A percentile compares a stretch with the other conserved stretches of the same genome.
Evolutionary conservation across 768 basidiomycete species (phyloP).

Genomic region (Mycena chlorophos): DNA sequence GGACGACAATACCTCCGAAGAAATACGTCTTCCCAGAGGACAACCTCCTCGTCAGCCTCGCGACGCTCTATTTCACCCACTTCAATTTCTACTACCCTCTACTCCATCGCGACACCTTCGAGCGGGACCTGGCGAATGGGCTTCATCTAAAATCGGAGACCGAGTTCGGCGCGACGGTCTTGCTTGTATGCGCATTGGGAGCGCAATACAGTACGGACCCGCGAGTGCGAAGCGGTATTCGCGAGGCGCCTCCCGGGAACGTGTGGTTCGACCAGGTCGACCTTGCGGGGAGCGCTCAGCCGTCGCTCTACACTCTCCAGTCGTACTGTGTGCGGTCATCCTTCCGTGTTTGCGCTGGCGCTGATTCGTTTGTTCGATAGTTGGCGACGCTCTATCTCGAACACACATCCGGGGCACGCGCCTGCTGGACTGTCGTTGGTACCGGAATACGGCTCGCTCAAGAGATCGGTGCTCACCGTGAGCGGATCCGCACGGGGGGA

Average conservation of each 20-base stretch:
- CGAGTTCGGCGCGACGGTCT: constrained; percentile 42
- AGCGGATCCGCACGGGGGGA: background rate
- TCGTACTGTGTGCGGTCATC: background rate
- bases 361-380: background rate
- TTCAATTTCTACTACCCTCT: constrained; percentile 44
- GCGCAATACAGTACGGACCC: constrained; percentile 43
- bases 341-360: background rate
- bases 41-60: constrained; percentile 39
- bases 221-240: background rate
- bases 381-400: background rate
- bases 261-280: constrained; percentile 2
- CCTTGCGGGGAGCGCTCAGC: background rate
- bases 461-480: background rate
- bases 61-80: constrained; percentile 48
- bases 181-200: constrained; percentile 55
- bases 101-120: constrained; percentile 27
- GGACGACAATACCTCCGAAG: background rate
- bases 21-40: constrained; percentile 31
- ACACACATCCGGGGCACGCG: background rate
- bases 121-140: background rate
- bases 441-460: background rate
- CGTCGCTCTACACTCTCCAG: background rate
- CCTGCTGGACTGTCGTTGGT: background rate
- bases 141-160: constrained; percentile 38
- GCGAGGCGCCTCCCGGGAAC: background rate